Conservation (phyloP, 768 basidiomycete species). For the Rhodotorula taiwanensis region DNA sequence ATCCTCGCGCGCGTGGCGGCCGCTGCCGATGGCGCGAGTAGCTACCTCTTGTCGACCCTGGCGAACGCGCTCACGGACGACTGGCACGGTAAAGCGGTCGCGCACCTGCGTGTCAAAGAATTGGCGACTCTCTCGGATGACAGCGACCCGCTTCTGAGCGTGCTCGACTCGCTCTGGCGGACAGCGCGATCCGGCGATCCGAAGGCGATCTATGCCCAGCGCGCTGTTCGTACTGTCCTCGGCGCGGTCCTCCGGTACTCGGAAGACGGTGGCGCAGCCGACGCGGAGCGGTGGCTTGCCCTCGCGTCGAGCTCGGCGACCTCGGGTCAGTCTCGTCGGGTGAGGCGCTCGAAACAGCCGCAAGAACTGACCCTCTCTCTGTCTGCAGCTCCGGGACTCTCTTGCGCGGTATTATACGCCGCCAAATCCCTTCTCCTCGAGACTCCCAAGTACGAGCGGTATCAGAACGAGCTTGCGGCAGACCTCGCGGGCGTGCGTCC, state of each 20-base stretch:
- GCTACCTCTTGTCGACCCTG: conserved; percentile 58
- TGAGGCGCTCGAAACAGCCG: not conserved
- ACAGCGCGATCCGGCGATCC: not conserved
- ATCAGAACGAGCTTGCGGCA: conserved; percentile 86
- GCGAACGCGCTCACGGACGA: conserved; percentile 46
- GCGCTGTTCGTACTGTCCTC: conserved; percentile 59
- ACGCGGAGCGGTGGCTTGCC: conserved; percentile 70
- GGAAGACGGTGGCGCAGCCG: conserved; percentile 59
- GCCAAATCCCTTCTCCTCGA: conserved; percentile 61
- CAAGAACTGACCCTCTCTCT: not conserved
- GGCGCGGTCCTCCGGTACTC: conserved; percentile 53
- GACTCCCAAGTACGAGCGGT: conserved; percentile 64
- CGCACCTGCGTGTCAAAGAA: conserved; percentile 6
- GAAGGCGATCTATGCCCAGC: conserved; percentile 55
- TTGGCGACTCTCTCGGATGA: not conserved
- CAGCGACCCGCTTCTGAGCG: conserved; percentile 38
- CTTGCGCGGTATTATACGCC: conserved; percentile 60
- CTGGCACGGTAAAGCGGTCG: conserved; percentile 49
- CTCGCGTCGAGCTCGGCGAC: conserved; percentile 54
- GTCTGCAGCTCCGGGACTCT: conserved; percentile 59
- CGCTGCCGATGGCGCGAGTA: conserved; percentile 37
- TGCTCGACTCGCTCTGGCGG: conserved; percentile 19
- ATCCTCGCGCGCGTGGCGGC: conserved; percentile 26
- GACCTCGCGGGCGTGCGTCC: conserved; percentile 61
- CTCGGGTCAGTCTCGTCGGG: conserved; percentile 6